phyloP scores from a whole-genome alignment of 371 early-diverging fungal species.

The Lichtheimia corymbifera region DNA sequence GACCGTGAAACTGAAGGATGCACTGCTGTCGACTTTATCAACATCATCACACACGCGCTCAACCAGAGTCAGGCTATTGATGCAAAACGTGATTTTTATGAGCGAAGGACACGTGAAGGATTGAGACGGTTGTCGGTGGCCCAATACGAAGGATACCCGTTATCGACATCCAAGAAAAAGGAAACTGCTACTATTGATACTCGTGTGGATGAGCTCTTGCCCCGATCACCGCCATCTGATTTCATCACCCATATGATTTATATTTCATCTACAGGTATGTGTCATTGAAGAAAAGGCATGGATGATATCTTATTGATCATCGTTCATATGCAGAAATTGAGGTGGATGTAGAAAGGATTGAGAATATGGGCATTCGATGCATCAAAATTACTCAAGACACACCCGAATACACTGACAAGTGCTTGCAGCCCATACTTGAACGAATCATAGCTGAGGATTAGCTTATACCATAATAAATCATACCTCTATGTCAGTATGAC shows the following conservation, averaged over 20 bases:
- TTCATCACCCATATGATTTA: slow-evolving; percentile 69
- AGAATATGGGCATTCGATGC: slow-evolving; percentile 58
- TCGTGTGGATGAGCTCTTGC: not conserved
- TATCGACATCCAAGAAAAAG: not conserved
- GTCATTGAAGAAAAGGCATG: slow-evolving; percentile 14
- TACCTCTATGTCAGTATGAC: not conserved
- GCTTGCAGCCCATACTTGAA: not conserved
- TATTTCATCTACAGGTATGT: slow-evolving; percentile 22
- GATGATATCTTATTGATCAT: slow-evolving; percentile 9
- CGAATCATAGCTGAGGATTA: not conserved
- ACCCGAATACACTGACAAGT: not conserved
- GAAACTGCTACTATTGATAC: not conserved
- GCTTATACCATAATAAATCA: not conserved
- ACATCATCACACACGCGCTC: slow-evolving; percentile 65
- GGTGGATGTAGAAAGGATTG: slow-evolving; percentile 54
- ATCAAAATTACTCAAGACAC: slow-evolving; percentile 14
- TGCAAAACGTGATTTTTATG: slow-evolving; percentile 15
- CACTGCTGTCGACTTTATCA: slow-evolving; percentile 71
- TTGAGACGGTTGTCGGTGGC: not conserved
- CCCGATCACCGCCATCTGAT: slow-evolving; percentile 42
- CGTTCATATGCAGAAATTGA: slow-evolving; percentile 25
- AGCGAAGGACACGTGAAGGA: not conserved
- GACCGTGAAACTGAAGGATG: slow-evolving; percentile 74
- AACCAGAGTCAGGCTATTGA: slow-evolving; percentile 48
- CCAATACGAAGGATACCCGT: slow-evolving; percentile 5